A percentile compares a stretch with the other conserved stretches of the same genome.
Conservation (phyloP, 2,329 filamentous ascomycete genomes). For the Neofusicoccum umdonicola region DNA sequence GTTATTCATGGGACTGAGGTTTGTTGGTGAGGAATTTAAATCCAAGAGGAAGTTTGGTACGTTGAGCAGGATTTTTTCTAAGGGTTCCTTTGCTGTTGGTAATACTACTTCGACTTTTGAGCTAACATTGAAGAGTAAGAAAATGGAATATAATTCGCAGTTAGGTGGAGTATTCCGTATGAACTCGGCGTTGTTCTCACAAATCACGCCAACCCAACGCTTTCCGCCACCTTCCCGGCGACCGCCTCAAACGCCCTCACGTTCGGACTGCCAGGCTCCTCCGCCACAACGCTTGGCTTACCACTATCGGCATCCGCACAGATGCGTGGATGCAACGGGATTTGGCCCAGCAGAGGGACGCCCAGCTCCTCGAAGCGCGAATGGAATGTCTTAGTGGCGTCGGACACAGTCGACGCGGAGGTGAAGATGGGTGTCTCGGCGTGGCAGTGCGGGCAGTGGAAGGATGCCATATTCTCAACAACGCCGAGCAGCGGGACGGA, state of each 20-base stretch:
- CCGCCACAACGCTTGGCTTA: constrained; percentile 81
- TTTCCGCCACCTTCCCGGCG: constrained; percentile 54
- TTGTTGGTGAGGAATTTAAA: too few species aligned
- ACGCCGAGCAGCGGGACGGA: constrained; percentile 75
- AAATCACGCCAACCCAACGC: constrained; percentile 36
- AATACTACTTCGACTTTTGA: too few species aligned
- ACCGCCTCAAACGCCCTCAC: constrained; percentile 71
- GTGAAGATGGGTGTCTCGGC: constrained; percentile 33
- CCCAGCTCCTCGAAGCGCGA: constrained; percentile 70
- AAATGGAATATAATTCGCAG: too few species aligned
- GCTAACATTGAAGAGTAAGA: too few species aligned
- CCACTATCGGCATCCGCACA: constrained; percentile 85
- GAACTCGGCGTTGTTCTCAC: too few species aligned
- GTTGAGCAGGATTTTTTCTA: too few species aligned
- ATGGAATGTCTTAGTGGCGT: constrained; percentile 69
- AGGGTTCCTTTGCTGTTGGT: too few species aligned
- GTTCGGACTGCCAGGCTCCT: constrained; percentile 70
- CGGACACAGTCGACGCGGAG: constrained; percentile 34
- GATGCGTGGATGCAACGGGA: constrained; percentile 82
- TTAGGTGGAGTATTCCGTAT: too few species aligned
- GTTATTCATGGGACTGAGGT: too few species aligned
- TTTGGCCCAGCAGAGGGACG: constrained; percentile 80
- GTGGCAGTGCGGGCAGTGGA: constrained; percentile 51
- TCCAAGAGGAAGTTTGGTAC: too few species aligned
- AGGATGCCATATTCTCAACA: constrained; percentile 53